These are phyloP conservation scores for Microbotryum intermedium DNA, from an alignment of 1,284 basidiomycete species.

Conservation along the genomic window DNA sequence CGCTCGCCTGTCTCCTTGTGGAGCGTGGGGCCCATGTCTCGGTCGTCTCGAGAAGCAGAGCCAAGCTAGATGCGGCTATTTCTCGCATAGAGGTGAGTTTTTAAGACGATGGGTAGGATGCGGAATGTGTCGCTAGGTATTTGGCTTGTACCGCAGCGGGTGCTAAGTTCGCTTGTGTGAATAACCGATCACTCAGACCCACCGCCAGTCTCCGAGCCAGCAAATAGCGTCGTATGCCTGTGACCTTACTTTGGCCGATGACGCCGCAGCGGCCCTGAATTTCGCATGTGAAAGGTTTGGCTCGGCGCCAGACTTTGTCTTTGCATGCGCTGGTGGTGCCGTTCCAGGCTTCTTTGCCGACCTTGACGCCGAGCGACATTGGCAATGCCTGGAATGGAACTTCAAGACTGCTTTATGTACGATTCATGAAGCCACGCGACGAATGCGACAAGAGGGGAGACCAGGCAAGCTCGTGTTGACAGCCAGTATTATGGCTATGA, in stretches of 20 bases:
- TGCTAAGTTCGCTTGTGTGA: background rate
- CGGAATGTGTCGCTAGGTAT: too few species aligned
- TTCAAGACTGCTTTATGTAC: slow-evolving; percentile 58
- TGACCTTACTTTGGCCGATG: slow-evolving; percentile 48
- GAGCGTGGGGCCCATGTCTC: slow-evolving; percentile 66
- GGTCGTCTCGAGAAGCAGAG: slow-evolving; percentile 63
- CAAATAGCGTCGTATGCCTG: slow-evolving; percentile 55
- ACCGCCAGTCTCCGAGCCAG: slow-evolving; percentile 46
- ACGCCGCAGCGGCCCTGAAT: slow-evolving; percentile 53
- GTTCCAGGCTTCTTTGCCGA: slow-evolving; percentile 64
- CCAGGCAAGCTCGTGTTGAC: slow-evolving; percentile 69
- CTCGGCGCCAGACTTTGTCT: slow-evolving; percentile 62
- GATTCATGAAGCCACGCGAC: slow-evolving; percentile 60
- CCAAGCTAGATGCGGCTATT: slow-evolving; percentile 54
- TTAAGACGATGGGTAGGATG: too few species aligned
- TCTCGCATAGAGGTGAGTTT: slow-evolving; percentile 53
- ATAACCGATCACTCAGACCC: slow-evolving; percentile 32
- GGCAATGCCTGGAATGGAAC: slow-evolving; percentile 44
- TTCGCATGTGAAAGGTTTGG: slow-evolving; percentile 51
- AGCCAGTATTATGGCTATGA: slow-evolving; percentile 70
- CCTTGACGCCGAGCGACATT: slow-evolving; percentile 52
- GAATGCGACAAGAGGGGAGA: slow-evolving; percentile 55
- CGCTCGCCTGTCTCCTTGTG: slow-evolving; percentile 60
- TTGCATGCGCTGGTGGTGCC: slow-evolving; percentile 63
- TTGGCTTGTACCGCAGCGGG: slow-evolving; percentile 26